A percentile compares a stretch with the other conserved stretches of the same genome.
Evolutionary conservation across 2,329 filamentous ascomycete genomes (phyloP).

Genomic region (Sarocladium kiliense): DNA sequence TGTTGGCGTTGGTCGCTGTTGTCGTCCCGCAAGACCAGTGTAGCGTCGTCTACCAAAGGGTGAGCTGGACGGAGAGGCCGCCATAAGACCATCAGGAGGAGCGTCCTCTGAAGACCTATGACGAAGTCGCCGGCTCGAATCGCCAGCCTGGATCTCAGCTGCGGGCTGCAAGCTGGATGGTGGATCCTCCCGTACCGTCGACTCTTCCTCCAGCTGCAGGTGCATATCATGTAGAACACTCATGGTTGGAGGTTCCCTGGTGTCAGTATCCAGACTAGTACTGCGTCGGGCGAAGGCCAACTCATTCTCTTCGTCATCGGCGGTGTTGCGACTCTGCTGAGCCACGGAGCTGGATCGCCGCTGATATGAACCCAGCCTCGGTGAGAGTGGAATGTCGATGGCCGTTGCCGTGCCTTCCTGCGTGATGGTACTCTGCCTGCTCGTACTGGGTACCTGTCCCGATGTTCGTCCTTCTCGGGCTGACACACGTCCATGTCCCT

Average conservation of each 20-base stretch:
- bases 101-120: slow-evolving; percentile 38
- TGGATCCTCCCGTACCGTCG: slow-evolving; percentile 12
- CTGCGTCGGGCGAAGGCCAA: slow-evolving; percentile 59
- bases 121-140: slow-evolving; percentile 24
- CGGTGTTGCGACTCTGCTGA: slow-evolving; percentile 51
- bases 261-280: slow-evolving; percentile 61
- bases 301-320: slow-evolving; percentile 57
- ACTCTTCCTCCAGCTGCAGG: slow-evolving; percentile 28
- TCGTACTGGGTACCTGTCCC: slow-evolving; percentile 18
- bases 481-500: neutral
- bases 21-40: slow-evolving; percentile 29
- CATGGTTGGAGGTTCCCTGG: slow-evolving; percentile 59
- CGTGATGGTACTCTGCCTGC: slow-evolving; percentile 34
- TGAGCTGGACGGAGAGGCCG: slow-evolving; percentile 34
- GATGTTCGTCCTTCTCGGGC: neutral
- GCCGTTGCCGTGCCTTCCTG: slow-evolving; percentile 52
- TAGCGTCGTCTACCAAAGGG: slow-evolving; percentile 44
- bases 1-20: slow-evolving; percentile 36
- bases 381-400: slow-evolving; percentile 70
- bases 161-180: slow-evolving; percentile 32
- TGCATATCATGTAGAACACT: slow-evolving; percentile 53
- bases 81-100: slow-evolving; percentile 39
- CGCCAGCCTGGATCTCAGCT: slow-evolving; percentile 34
- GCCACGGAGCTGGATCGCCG: slow-evolving; percentile 66
- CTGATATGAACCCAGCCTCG: slow-evolving; percentile 50